Percentiles rank a stretch among this genome's conserved stretches.
phyloP scores from a whole-genome alignment of 108 stramenopile species.

The Cyclotella sp. region DNA sequence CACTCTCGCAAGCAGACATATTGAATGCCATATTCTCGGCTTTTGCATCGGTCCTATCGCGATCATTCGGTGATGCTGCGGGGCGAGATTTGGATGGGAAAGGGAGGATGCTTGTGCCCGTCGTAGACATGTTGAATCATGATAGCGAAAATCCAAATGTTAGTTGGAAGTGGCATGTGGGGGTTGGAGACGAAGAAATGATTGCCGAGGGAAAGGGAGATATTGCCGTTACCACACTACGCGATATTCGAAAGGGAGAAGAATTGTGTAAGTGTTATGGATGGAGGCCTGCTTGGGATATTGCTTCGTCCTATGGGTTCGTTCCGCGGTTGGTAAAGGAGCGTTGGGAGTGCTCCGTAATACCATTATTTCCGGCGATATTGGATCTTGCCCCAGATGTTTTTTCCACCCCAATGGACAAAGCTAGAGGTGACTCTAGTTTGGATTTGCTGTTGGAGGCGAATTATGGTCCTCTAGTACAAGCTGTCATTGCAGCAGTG shows the following conservation, averaged over 20 bases:
- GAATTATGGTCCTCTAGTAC: conserved; percentile 33
- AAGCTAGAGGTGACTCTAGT: conserved; percentile 8
- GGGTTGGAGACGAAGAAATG: conserved; percentile 24
- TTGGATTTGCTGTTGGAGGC: conserved; percentile 39
- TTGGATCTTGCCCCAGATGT: conserved; percentile 35
- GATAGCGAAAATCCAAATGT: conserved; percentile 45
- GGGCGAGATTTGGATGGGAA: conserved; percentile 30
- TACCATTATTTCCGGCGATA: conserved; percentile 41
- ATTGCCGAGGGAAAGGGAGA: conserved; percentile 29
- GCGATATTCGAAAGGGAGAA: conserved; percentile 37
- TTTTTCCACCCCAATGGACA: conserved; percentile 9
- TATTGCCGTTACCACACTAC: conserved; percentile 29
- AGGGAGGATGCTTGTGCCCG: conserved; percentile 39
- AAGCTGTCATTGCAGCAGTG: conserved; percentile 38
- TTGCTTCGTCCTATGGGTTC: conserved; percentile 43
- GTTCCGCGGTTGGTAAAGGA: conserved; percentile 26
- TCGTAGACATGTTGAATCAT: conserved; percentile 51
- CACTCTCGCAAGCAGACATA: conserved; percentile 22
- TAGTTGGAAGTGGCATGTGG: conserved; percentile 40
- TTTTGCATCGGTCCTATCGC: conserved; percentile 35
- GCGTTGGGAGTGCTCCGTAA: conserved; percentile 36
- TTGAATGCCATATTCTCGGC: conserved; percentile 45
- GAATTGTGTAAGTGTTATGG: conserved; percentile 48
- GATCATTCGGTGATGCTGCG: conserved; percentile 42
- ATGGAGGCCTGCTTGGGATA: conserved; percentile 36